Evolutionary conservation across 2,329 filamentous ascomycete species (phyloP), one percentile per base, ranked within the genome.

Genomic region (Stagonosporopsis vannaccii): DNA sequence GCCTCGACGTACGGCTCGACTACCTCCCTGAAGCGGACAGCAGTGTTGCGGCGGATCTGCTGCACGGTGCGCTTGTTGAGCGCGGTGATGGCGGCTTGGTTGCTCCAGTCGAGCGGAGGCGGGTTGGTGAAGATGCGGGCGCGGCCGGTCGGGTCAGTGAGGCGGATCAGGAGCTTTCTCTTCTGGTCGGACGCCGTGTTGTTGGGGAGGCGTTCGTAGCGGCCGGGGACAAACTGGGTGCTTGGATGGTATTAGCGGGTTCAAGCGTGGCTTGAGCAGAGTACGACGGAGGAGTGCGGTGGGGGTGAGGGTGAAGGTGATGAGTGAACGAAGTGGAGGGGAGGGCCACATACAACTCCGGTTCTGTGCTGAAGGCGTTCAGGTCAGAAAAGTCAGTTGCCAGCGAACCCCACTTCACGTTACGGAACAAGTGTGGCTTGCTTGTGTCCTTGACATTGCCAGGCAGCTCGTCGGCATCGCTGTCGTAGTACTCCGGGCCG

Each of bases 11-110:
- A 72, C 4, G 62, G 56, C 25, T 50, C 50, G 1, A 71, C 70
- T 1, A 64, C 62, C 19, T 58, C 56, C 7, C 70, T 61, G 55
- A 70, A 72, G 1, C 67, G 58, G 1, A 69, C 62, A 3, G 49
- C 43, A 4, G 66, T 72, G 52, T 68, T 67, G 51, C 68, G 70
- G 3, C 68, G 68, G n/a, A 71, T 69, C 48, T 72, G 68, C 57
- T 72, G 68, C 4, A 66, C 65, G 22, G 63, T 63, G 44, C 68
- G 68, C 62, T 72, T 72, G 56, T 71, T 72, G 20, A 71, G 66
- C 15, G 57, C 55, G 1, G 65, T 65, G 42, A 70, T 63, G 23
- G 66, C 68, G 13, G 60, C 61, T 39, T 72, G 68, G 39, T 62
- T 48, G 25, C 52, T 60, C 68, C 70, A 72, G 46, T 70, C 63